Evolutionary conservation across 345 rosid species (phyloP).

Genomic region (Clausena lansium): DNA sequence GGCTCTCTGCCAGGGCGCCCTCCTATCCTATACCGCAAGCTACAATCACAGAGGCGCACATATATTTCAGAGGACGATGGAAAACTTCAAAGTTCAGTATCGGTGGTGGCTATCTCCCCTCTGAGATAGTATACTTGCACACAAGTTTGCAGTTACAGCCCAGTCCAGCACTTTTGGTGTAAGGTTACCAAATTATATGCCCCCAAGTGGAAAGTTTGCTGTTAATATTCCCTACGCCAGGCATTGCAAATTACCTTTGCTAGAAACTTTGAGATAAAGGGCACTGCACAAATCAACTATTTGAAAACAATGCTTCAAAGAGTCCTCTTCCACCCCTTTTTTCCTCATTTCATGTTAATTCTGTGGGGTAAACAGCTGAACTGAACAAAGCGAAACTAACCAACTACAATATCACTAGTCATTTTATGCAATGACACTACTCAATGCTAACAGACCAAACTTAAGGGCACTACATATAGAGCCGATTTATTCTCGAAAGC

Average conservation of each 20-base stretch:
- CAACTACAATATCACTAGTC: too few relatives aligned
- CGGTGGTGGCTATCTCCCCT: fast-evolving
- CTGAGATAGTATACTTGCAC: too few relatives aligned
- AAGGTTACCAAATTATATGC: too few relatives aligned
- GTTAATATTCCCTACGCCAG: neutral
- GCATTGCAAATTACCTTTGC: neutral
- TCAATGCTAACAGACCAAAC: neutral
- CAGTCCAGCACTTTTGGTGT: too few relatives aligned
- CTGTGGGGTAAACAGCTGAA: neutral
- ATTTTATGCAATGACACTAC: neutral
- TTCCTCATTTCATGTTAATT: neutral
- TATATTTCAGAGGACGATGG: neutral
- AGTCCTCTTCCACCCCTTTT: neutral
- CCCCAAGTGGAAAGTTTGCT: too few relatives aligned
- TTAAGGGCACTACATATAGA: neutral
- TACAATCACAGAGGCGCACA: neutral
- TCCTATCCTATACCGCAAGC: neutral
- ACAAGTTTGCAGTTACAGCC: too few relatives aligned
- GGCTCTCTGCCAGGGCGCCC: neutral
- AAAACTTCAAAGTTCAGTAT: neutral
- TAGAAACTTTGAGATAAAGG: too few relatives aligned
- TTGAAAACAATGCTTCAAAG: neutral
- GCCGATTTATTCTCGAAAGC: neutral
- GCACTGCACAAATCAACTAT: neutral
- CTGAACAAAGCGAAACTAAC: too few relatives aligned